These are phyloP conservation scores for Aplosporella prunicola DNA, from an alignment of 2,329 filamentous ascomycete species.

Conservation along the genomic window DNA sequence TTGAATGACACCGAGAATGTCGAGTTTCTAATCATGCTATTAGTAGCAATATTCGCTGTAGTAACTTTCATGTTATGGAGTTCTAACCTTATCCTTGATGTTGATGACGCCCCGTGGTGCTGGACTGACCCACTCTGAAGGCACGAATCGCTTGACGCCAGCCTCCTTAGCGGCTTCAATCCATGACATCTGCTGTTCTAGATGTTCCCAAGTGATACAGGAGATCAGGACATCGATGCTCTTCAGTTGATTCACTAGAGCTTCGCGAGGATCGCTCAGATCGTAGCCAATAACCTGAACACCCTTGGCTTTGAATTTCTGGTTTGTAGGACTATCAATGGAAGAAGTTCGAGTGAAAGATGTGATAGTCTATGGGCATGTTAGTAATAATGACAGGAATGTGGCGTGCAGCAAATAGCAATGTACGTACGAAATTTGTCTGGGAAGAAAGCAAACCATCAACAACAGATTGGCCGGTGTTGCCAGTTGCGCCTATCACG, in stretches of 20 bases:
- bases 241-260: constrained; percentile 34
- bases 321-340: too few species aligned
- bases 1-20: constrained; percentile 41
- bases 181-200: constrained; percentile 18
- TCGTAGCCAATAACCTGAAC: constrained; percentile 37
- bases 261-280: constrained; percentile 32
- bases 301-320: too few species aligned
- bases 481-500: too few species aligned
- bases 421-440: too few species aligned
- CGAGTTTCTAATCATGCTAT: constrained; percentile 36
- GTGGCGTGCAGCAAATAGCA: too few species aligned
- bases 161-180: constrained; percentile 21
- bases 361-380: too few species aligned
- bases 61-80: constrained; percentile 2
- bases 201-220: constrained; percentile 13
- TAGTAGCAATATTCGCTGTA: not conserved
- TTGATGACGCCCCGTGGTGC: constrained; percentile 38
- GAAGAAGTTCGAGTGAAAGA: too few species aligned
- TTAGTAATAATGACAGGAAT: too few species aligned
- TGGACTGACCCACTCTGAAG: constrained; percentile 27
- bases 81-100: constrained; percentile 31
- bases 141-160: constrained; percentile 24
- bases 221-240: constrained; percentile 28
- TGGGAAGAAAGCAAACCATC: too few species aligned
- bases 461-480: too few species aligned